These are phyloP conservation scores for Halophytophthora batemanensis DNA, from an alignment of 352 stramenopile species.

Conservation along the genomic window DNA sequence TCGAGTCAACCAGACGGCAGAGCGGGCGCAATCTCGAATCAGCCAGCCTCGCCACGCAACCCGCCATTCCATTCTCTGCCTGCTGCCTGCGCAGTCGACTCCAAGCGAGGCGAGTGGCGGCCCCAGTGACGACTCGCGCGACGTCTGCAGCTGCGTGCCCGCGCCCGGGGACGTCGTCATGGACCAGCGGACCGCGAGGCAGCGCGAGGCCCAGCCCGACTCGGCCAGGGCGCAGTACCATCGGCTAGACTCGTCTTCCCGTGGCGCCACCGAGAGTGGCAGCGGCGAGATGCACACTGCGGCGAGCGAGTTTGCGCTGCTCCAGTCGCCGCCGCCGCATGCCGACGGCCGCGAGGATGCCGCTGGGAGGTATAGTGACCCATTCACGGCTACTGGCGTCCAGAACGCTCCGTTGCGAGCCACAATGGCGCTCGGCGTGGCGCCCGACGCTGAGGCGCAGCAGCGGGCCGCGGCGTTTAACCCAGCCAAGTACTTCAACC, in stretches of 20 bases:
- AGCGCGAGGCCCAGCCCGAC: conserved; percentile 15
- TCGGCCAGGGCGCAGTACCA: conserved; percentile 22
- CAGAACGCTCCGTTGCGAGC: conserved; percentile 11
- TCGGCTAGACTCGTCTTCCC: conserved; percentile 17
- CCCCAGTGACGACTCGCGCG: too few species aligned
- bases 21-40: too few species aligned
- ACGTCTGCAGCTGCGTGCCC: too few species aligned
- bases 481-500: conserved; percentile 45
- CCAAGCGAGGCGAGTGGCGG: too few species aligned
- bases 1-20: too few species aligned
- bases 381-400: conserved; percentile 2
- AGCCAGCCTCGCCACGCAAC: too few species aligned
- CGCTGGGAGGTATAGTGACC: conserved; percentile 2
- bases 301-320: neutral
- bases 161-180: conserved; percentile 6
- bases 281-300: too few species aligned
- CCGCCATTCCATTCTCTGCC: too few species aligned
- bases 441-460: conserved; percentile 7
- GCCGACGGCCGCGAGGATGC: neutral
- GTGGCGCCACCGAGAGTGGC: neutral
- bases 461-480: conserved; percentile 17
- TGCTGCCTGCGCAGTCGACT: too few species aligned
- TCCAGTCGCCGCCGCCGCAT: neutral
- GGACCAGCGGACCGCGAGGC: conserved; percentile 12
- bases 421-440: conserved; percentile 6